Percentiles rank a stretch among this genome's conserved stretches.
Evolutionary conservation across 208 protist genomes (phyloP).

Genomic region (Acanthamoeba sp.): DNA sequence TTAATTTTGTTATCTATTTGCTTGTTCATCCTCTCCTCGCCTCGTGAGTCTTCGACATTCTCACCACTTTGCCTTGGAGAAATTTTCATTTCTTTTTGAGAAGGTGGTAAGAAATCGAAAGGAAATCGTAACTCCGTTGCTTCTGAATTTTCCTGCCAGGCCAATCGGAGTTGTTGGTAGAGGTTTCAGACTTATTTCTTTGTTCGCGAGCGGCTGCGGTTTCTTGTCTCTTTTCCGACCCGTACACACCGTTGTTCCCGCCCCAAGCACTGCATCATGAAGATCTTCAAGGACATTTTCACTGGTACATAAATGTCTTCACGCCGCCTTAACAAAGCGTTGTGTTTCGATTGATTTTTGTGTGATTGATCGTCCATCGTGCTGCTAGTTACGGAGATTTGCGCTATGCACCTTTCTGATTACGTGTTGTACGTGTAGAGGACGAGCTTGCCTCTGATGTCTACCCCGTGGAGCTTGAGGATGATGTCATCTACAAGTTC

Average conservation of each 20-base stretch:
- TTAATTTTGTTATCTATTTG: too few relatives aligned
- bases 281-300: conserved; percentile 77
- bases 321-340: background rate
- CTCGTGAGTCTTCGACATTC: too few relatives aligned
- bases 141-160: background rate
- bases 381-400: background rate
- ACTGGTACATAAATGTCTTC: background rate
- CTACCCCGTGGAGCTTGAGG: conserved; percentile 62
- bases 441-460: conserved; percentile 83
- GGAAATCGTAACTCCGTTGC: background rate
- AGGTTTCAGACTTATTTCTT: conserved; percentile 66
- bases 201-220: background rate
- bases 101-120: background rate
- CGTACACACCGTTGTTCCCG: background rate
- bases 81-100: too few relatives aligned
- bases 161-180: background rate
- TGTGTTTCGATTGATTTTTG: background rate
- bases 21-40: too few relatives aligned
- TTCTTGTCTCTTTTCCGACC: conserved; percentile 61
- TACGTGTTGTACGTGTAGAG: background rate
- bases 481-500: conserved; percentile 81
- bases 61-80: too few relatives aligned
- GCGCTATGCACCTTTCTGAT: background rate
- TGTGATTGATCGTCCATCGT: background rate
- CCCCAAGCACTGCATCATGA: background rate